Percentiles rank a stretch among this genome's conserved stretches.
Evolutionary conservation across 257 asterid genomes (phyloP).

Genomic region (Solanum lycopersicoides): DNA sequence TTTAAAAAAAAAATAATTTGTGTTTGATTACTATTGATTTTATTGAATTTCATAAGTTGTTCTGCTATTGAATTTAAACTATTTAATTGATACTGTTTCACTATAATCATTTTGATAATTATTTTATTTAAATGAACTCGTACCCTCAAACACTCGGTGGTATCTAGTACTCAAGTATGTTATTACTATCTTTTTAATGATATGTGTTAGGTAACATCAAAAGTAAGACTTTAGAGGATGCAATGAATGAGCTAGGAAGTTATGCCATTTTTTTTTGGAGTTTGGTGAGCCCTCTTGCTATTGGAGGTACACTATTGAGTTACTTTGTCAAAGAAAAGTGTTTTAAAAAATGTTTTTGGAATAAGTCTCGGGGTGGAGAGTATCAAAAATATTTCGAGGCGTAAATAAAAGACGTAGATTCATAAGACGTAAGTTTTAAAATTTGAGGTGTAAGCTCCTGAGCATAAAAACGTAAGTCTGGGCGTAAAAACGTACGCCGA

Average conservation of each 20-base stretch:
- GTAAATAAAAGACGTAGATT: no score
- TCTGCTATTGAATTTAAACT: not conserved
- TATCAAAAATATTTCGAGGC: no score
- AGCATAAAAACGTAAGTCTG: no score
- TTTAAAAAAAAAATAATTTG: no score
- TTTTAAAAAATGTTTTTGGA: no score
- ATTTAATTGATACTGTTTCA: not conserved
- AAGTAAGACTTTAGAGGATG: not conserved
- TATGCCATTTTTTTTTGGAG: not conserved
- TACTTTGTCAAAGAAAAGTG: not conserved
- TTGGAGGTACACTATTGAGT: not conserved
- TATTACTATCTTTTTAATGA: no score
- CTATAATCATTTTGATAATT: not conserved
- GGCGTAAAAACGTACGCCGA: no score
- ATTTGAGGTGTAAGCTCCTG: no score
- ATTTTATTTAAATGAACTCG: not conserved
- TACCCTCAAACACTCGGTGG: not conserved
- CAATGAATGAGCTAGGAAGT: not conserved
- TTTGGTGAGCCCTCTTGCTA: not conserved
- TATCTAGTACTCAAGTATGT: not conserved
- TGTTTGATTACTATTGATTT: no score
- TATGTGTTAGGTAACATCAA: not conserved
- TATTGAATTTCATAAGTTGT: no score
- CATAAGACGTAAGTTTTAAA: no score
- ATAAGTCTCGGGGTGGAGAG: rapidly evolving